A percentile compares a stretch with the other conserved stretches of the same genome.
These are phyloP conservation scores for Tilletiopsis washingtonensis DNA, from an alignment of 1,284 basidiomycete genomes.

Conservation along the genomic window DNA sequence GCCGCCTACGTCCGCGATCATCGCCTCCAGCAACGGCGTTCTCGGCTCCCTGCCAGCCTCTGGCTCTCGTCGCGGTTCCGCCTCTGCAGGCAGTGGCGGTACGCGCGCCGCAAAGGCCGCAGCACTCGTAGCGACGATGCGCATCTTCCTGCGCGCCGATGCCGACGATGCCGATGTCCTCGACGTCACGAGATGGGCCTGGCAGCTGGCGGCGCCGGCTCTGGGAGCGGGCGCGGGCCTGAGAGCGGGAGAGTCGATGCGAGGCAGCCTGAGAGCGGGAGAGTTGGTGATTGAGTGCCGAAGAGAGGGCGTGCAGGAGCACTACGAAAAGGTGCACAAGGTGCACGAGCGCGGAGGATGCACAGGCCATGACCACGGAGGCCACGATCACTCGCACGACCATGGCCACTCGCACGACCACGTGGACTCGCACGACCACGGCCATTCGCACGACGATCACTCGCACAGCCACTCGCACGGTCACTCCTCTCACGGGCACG, in stretches of 20 bases:
- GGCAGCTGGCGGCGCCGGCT: slow-evolving; percentile 33
- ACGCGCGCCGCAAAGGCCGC: slow-evolving; percentile 22
- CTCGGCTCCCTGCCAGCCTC: neutral
- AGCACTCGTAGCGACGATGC: slow-evolving; percentile 33
- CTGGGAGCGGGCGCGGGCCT: slow-evolving; percentile 31
- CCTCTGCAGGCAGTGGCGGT: neutral
- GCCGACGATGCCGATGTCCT: slow-evolving; percentile 31
- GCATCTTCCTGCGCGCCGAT: slow-evolving; percentile 21
- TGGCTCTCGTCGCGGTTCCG: neutral
- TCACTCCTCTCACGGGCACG: slow-evolving; percentile 7
- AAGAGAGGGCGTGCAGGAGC: slow-evolving; percentile 18
- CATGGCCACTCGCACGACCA: slow-evolving; percentile 19
- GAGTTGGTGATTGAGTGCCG: slow-evolving; percentile 37
- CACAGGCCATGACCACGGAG: slow-evolving; percentile 1
- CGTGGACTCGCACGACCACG: slow-evolving; percentile 12
- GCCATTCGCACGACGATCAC: slow-evolving; percentile 5
- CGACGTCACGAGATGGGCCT: slow-evolving; percentile 38
- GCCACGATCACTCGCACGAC: slow-evolving; percentile 4
- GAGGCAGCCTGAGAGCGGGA: slow-evolving; percentile 33
- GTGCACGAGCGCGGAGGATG: slow-evolving; percentile 17
- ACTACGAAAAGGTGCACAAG: neutral
- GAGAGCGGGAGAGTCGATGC: slow-evolving; percentile 30
- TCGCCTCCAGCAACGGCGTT: neutral
- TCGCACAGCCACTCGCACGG: slow-evolving; percentile 13
- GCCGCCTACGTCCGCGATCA: slow-evolving; percentile 25